phyloP scores from a whole-genome alignment of 768 basidiomycete species.

The Naematelia aurantialba region DNA sequence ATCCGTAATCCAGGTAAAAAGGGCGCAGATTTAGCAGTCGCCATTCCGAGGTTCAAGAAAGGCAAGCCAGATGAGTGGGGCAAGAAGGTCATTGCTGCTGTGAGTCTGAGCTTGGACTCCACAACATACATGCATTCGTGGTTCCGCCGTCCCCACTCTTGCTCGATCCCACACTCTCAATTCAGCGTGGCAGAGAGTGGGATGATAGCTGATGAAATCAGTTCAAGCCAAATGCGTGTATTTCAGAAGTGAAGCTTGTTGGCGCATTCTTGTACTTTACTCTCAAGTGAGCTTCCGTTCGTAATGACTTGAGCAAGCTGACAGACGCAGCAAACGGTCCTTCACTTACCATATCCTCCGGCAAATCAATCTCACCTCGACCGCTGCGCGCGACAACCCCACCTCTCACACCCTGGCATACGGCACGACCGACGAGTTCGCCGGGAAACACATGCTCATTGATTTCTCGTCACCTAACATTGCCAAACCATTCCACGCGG shows the following conservation, averaged over 20 bases:
- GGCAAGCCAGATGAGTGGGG: slow-evolving; percentile 70
- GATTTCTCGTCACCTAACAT: slow-evolving; percentile 98
- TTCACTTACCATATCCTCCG: slow-evolving; percentile 53
- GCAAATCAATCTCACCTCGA: slow-evolving; percentile 42
- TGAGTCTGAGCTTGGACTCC: slow-evolving; percentile 51
- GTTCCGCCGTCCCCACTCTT: too few relatives aligned
- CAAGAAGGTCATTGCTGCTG: slow-evolving; percentile 66
- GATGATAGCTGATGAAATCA: slow-evolving; percentile 45
- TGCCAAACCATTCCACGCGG: slow-evolving; percentile 96
- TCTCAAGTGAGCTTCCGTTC: slow-evolving; percentile 39
- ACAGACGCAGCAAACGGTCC: slow-evolving; percentile 61
- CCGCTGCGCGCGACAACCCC: slow-evolving; percentile 52
- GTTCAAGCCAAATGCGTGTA: slow-evolving; percentile 80
- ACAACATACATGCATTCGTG: neutral
- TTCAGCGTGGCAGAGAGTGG: neutral
- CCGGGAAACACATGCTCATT: slow-evolving; percentile 60
- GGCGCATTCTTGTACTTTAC: slow-evolving; percentile 75
- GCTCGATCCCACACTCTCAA: too few relatives aligned
- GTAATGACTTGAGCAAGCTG: neutral
- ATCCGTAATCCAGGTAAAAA: slow-evolving; percentile 60
- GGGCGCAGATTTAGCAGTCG: slow-evolving; percentile 87
- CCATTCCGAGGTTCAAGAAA: slow-evolving; percentile 82
- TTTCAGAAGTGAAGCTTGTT: slow-evolving; percentile 51
- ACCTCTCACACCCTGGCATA: slow-evolving; percentile 56
- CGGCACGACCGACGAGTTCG: slow-evolving; percentile 71